A percentile compares a stretch with the other conserved stretches of the same genome.
These are phyloP conservation scores for Niebla homalea DNA, from an alignment of 495 filamentous ascomycete genomes.

Conservation along the genomic window DNA sequence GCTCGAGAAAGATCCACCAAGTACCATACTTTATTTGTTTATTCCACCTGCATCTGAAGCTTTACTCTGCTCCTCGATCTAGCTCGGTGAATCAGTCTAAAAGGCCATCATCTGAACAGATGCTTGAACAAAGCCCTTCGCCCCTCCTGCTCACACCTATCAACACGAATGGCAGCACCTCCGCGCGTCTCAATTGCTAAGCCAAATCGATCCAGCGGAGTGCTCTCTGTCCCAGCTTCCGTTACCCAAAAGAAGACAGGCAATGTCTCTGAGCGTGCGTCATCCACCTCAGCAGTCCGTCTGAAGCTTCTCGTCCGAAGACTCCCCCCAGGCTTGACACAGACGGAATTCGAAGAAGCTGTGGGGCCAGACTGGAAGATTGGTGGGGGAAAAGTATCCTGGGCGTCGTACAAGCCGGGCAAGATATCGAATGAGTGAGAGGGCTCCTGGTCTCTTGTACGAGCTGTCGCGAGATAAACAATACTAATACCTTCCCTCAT, in stretches of 20 bases:
- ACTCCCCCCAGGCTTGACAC: constrained; percentile 74
- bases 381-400: constrained; percentile 70
- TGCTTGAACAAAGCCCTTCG: no score
- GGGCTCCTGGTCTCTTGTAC: constrained; percentile 1
- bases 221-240: constrained; percentile 45
- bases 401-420: constrained; percentile 62
- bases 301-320: constrained; percentile 78
- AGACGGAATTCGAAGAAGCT: constrained; percentile 57
- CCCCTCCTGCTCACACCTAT: background rate
- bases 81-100: no score
- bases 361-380: constrained; percentile 76
- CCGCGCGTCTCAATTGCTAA: constrained; percentile 10
- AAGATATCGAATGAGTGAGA: constrained; percentile 79
- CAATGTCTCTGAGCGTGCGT: constrained; percentile 25
- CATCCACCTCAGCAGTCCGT: constrained; percentile 48
- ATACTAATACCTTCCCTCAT: constrained; percentile 5
- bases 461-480: constrained; percentile 1
- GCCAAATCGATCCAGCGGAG: constrained; percentile 27
- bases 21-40: no score
- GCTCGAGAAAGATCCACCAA: no score
- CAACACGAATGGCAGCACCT: constrained; percentile 2
- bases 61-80: no score
- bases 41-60: no score
- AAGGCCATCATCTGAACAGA: no score
- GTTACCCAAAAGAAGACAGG: constrained; percentile 45